Percentiles rank a stretch among this genome's conserved stretches.
These are phyloP conservation scores for Fusarium nisikadoi DNA, from an alignment of 2,329 filamentous ascomycete genomes.

Conservation along the genomic window DNA sequence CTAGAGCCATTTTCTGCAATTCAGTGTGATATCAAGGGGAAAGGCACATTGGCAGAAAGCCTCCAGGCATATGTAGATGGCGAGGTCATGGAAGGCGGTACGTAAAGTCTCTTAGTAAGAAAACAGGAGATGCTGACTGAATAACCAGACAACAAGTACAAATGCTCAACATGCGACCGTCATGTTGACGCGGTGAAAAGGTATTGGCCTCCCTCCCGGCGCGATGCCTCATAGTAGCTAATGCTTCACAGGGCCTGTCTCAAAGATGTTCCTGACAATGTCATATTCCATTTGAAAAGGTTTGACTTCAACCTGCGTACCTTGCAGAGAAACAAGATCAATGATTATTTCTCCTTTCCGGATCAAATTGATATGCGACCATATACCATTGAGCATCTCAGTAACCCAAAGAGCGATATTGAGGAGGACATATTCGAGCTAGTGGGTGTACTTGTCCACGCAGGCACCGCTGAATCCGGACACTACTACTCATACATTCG, in stretches of 20 bases:
- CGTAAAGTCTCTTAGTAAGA: constrained; percentile 37
- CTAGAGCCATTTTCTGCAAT: constrained; percentile 93
- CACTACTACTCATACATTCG: constrained; percentile 98
- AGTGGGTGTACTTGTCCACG: constrained; percentile 94
- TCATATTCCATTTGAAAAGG: constrained; percentile 94
- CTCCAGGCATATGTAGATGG: constrained; percentile 95
- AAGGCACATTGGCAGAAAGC: constrained; percentile 83
- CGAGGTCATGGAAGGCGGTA: constrained; percentile 92
- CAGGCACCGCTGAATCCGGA: constrained; percentile 90
- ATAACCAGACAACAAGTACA: constrained; percentile 91
- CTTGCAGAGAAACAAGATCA: constrained; percentile 89
- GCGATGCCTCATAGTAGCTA: background rate
- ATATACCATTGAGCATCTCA: constrained; percentile 88
- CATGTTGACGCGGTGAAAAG: constrained; percentile 94
- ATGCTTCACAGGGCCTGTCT: constrained; percentile 75
- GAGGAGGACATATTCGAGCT: constrained; percentile 87
- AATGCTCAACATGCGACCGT: constrained; percentile 87
- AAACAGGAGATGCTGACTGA: constrained; percentile 11
- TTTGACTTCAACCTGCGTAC: constrained; percentile 85
- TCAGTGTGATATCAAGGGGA: constrained; percentile 96
- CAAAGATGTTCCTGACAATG: constrained; percentile 90
- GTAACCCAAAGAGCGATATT: constrained; percentile 64
- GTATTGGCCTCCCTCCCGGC: constrained; percentile 51
- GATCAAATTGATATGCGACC: constrained; percentile 84
- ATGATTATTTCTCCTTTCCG: constrained; percentile 93